Evolutionary conservation across 192 early-diverging fungal species (phyloP).

Genomic region (Umbelopsis sp.): DNA sequence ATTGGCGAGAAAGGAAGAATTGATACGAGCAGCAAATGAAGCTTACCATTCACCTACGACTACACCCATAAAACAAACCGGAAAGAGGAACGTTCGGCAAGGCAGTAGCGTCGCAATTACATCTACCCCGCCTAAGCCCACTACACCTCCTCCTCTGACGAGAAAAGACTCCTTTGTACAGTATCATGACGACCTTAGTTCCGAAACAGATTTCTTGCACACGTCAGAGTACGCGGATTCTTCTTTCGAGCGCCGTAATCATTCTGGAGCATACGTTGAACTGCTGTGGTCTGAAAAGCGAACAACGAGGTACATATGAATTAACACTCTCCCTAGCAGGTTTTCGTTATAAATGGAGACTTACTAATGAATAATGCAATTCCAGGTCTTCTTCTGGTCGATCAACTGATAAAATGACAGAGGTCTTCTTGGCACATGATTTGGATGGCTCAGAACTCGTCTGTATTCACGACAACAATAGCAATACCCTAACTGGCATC

Average conservation of each 20-base stretch:
- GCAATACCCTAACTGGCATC: background rate
- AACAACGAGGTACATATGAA: background rate
- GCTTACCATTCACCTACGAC: constrained; percentile 3
- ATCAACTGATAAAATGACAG: background rate
- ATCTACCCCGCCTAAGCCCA: constrained; percentile 3
- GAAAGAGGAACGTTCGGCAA: background rate
- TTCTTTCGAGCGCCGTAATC: constrained; percentile 8
- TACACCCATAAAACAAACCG: background rate
- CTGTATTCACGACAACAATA: constrained; percentile 1
- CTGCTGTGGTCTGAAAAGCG: constrained; percentile 6
- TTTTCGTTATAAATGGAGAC: too few species aligned
- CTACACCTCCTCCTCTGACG: constrained; percentile 4
- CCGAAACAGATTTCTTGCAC: constrained; percentile 11
- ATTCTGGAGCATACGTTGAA: constrained; percentile 8
- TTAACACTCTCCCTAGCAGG: too few species aligned
- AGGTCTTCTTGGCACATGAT: constrained; percentile 2
- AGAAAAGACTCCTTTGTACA: constrained; percentile 12
- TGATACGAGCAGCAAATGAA: constrained; percentile 1
- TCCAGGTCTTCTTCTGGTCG: background rate
- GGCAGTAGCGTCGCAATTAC: background rate
- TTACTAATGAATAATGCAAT: background rate
- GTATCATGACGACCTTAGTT: constrained; percentile 13
- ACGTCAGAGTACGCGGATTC: constrained; percentile 10
- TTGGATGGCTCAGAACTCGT: background rate
- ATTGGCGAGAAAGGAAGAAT: background rate